Evolutionary conservation across 2,329 filamentous ascomycete genomes (phyloP), one percentile per base, ranked within the genome.

Genomic region (Immersiporthe knoxdaviesiana): DNA sequence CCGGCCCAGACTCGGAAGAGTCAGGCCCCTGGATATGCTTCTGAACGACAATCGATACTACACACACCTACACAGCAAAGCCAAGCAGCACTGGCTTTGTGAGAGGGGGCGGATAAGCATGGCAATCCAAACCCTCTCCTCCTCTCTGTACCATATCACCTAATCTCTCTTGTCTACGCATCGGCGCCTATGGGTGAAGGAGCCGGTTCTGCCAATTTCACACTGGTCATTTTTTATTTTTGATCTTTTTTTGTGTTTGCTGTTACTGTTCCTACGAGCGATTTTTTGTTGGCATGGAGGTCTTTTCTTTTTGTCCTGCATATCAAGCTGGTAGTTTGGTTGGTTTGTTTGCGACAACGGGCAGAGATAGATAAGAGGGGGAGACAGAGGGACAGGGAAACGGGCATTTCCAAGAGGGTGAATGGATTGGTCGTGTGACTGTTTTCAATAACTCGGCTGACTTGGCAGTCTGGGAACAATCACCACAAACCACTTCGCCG

Each of bases 131-230:
- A 8, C 35, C 35, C 35, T 8, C 35, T 35, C 21, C 32, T 27
- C 59, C 16, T 41, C 37, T 21, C 12, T 62, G 12, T 62, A 62
- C 18, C 59, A 62, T 61, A 41, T 41, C 56, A 32, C 32, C 11
- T 60, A 60, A 35, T 44, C 16, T 27, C 35, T 18, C 32, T n/a
- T 62, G 37, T 62, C 37, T 62, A 59, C 56, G 37, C 37, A 62
- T 37, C 44, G 59, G 59, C 59, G 59, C 59, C 37, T 21, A 21
- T 59, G 56, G n/a, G 44, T n/a, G 44, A 16, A 60, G 58, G 59
- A 62, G 35, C 37, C n/a, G 59, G 39, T 39, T n/a, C 32, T 62
- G 37, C 37, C 59, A 62, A 18, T 62, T 62, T 44, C 8, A 37
- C 24, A 30, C 8, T 56, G 8, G 6, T 7, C 24, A 32, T 47